phyloP scores from a whole-genome alignment of 371 early-diverging fungal genomes.

The Zancudomyces culisetae region DNA sequence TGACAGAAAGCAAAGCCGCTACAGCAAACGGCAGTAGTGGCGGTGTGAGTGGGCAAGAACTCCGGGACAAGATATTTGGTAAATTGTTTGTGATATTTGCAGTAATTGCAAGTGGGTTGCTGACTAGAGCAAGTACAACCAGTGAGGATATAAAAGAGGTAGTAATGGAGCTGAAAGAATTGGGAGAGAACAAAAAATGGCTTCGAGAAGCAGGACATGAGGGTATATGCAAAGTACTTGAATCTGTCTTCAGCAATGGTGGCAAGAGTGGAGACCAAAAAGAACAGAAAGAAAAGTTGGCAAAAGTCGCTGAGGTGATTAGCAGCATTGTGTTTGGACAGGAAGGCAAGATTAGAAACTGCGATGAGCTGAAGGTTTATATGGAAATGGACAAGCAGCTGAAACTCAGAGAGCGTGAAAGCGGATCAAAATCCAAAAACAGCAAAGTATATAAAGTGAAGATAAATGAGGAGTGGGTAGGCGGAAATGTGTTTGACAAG shows the following conservation, averaged over 20 bases:
- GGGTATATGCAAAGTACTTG: constrained; percentile 28
- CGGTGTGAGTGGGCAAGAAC: constrained; percentile 40
- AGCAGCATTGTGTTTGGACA: background rate
- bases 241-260: no score
- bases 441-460: no score
- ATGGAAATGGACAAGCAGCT: constrained; percentile 8
- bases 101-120: constrained; percentile 58
- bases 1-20: constrained; percentile 17
- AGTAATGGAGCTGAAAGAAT: constrained; percentile 39
- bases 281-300: background rate
- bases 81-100: constrained; percentile 72
- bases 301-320: no score
- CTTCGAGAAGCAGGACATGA: constrained; percentile 51
- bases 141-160: constrained; percentile 40
- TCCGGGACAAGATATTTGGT: constrained; percentile 71
- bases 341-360: background rate
- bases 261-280: background rate
- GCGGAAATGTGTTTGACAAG: background rate
- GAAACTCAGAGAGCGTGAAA: no score
- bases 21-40: no score
- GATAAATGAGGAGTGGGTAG: background rate
- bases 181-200: constrained; percentile 49
- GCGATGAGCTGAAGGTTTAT: background rate
- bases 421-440: constrained; percentile 21
- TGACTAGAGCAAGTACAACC: constrained; percentile 38